phyloP scores from a whole-genome alignment of 2,329 filamentous ascomycete genomes.

The Fusarium lyarnte region DNA sequence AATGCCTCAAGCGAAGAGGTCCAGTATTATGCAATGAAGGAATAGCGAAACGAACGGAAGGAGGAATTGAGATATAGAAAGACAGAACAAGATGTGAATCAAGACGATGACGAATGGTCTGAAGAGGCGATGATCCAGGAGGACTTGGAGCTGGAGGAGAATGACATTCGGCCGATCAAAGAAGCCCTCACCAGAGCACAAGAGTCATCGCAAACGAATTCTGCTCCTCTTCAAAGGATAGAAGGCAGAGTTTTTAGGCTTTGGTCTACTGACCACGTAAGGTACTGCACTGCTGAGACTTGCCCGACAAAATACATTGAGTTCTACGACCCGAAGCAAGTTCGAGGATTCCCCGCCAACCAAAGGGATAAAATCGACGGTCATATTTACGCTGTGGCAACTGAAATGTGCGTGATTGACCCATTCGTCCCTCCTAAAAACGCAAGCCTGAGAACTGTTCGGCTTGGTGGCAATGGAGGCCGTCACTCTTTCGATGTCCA shows the following conservation, averaged over 20 bases:
- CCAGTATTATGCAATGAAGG: not conserved
- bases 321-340: not conserved
- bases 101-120: not conserved
- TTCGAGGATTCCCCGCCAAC: accelerated
- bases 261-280: not conserved
- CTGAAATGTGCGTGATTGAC: not conserved
- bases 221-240: not conserved
- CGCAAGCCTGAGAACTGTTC: not conserved
- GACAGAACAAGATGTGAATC: not conserved
- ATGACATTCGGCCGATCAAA: not conserved
- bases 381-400: not conserved
- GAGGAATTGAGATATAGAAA: not conserved
- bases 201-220: not conserved
- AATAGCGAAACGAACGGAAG: not conserved
- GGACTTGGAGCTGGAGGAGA: not conserved
- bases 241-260: not conserved
- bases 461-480: not conserved
- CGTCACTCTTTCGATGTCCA: not conserved
- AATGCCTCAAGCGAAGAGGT: not conserved
- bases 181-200: not conserved
- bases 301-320: not conserved
- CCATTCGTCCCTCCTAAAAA: not conserved
- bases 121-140: not conserved
- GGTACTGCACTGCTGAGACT: not conserved
- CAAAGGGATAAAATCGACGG: too few relatives aligned